Conservation (phyloP, 257 asterid genomes). For the Primulina tabacum region DNA sequence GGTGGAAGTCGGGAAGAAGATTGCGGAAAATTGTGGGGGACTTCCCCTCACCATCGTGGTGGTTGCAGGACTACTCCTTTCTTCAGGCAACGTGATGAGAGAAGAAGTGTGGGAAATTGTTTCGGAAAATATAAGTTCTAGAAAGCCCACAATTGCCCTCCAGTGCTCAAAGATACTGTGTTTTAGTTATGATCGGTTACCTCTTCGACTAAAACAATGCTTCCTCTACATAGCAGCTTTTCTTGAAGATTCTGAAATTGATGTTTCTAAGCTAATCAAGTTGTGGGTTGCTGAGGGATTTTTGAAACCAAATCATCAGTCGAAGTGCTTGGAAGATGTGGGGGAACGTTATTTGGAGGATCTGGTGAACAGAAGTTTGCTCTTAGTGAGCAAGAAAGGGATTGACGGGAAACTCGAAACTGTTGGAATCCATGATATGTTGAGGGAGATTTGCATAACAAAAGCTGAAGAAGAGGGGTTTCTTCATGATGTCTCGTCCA, state of each 20-base stretch:
- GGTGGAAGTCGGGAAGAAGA: neutral
- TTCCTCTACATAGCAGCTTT: neutral
- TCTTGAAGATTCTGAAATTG: neutral
- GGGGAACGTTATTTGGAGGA: no score
- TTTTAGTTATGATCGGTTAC: neutral
- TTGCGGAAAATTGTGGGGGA: neutral
- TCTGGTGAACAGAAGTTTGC: no score
- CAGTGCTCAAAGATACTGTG: no score
- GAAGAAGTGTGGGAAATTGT: no score
- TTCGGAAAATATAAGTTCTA: no score
- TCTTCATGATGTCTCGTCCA: neutral
- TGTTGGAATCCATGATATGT: neutral
- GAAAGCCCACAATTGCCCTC: no score
- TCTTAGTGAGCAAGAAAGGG: no score
- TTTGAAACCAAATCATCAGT: neutral
- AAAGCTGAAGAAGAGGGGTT: neutral
- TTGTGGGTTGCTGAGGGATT: slow-evolving; percentile 1
- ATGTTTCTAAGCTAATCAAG: neutral
- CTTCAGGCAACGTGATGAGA: no score
- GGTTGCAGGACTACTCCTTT: neutral
- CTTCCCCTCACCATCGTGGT: neutral
- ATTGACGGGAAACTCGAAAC: no score
- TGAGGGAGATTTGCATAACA: neutral
- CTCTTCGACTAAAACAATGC: neutral
- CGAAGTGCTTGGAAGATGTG: no score